These are phyloP conservation scores for Acrasis kona DNA, from an alignment of 78 protist species.

Conservation along the genomic window DNA sequence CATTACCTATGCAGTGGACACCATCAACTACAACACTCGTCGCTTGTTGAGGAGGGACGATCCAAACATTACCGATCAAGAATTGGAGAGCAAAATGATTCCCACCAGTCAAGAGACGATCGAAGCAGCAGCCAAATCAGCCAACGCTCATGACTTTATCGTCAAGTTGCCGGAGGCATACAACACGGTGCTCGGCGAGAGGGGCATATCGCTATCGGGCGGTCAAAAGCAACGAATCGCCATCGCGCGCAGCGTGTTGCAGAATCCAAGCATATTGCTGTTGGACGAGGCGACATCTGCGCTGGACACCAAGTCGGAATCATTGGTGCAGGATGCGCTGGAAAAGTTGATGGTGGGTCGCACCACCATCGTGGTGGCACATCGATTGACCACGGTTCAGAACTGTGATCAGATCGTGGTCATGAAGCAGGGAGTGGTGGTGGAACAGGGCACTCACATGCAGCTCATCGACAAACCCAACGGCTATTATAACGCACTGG, in stretches of 20 bases:
- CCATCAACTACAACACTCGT: no score
- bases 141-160: slow-evolving; percentile 87
- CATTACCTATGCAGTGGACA: no score
- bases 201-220: slow-evolving; percentile 68
- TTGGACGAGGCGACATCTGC: slow-evolving; percentile 96
- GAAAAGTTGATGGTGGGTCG: slow-evolving; percentile 45
- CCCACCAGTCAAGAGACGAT: slow-evolving; percentile 10
- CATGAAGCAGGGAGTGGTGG: slow-evolving; percentile 60
- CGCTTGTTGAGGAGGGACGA: no score
- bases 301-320: slow-evolving; percentile 82
- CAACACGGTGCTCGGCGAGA: slow-evolving; percentile 77
- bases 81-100: no score
- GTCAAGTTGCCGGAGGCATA: slow-evolving; percentile 56
- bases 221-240: no score
- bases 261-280: slow-evolving; percentile 68
- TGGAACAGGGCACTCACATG: slow-evolving; percentile 81
- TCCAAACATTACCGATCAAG: no score
- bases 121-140: slow-evolving; percentile 61
- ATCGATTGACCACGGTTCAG: slow-evolving; percentile 83
- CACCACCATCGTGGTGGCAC: slow-evolving; percentile 88
- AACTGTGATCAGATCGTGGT: slow-evolving; percentile 68
- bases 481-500: no score
- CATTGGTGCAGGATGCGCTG: slow-evolving; percentile 74
- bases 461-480: slow-evolving; percentile 53
- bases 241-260: slow-evolving; percentile 36